phyloP scores from a whole-genome alignment of 2,329 filamentous ascomycete species.

The Fusarium tanahbumbuense region DNA sequence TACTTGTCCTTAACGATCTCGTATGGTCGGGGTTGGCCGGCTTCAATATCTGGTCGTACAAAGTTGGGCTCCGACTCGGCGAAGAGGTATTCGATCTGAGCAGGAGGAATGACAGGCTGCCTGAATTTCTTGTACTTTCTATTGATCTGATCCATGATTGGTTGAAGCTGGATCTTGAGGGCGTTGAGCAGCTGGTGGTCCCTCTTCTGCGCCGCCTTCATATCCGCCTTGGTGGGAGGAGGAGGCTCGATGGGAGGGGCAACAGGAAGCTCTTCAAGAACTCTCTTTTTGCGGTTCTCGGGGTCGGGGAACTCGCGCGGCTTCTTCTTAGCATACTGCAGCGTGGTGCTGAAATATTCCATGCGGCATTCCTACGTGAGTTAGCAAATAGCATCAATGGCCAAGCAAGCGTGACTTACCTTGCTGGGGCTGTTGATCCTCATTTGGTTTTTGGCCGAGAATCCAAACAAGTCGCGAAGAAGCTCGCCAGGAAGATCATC shows the following conservation, averaged over 20 bases:
- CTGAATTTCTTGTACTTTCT: constrained; percentile 89
- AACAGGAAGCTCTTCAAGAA: constrained; percentile 79
- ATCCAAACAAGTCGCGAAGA: constrained; percentile 84
- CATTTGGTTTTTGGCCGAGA: constrained; percentile 81
- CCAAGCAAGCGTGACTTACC: constrained; percentile 56
- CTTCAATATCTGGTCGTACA: constrained; percentile 67
- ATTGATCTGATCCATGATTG: constrained; percentile 97
- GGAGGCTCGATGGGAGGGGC: constrained; percentile 78
- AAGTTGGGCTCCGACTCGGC: constrained; percentile 82
- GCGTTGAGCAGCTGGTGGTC: constrained; percentile 87
- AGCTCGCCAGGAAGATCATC: constrained; percentile 72
- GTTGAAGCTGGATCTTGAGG: constrained; percentile 89
- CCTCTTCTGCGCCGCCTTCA: constrained; percentile 81
- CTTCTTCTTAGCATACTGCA: constrained; percentile 80
- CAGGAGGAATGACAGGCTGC: constrained; percentile 79
- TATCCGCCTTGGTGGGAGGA: constrained; percentile 79
- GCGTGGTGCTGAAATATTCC: constrained; percentile 82
- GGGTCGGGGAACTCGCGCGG: constrained; percentile 90
- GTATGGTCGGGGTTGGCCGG: constrained; percentile 74
- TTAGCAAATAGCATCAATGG: constrained; percentile 4
- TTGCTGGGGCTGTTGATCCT: constrained; percentile 74
- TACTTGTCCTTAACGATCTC: constrained; percentile 84
- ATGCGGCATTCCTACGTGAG: constrained; percentile 66
- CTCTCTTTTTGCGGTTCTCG: constrained; percentile 84
- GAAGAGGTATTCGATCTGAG: constrained; percentile 82